Conservation (phyloP, 345 rosid genomes). For the Garcia nutans region DNA sequence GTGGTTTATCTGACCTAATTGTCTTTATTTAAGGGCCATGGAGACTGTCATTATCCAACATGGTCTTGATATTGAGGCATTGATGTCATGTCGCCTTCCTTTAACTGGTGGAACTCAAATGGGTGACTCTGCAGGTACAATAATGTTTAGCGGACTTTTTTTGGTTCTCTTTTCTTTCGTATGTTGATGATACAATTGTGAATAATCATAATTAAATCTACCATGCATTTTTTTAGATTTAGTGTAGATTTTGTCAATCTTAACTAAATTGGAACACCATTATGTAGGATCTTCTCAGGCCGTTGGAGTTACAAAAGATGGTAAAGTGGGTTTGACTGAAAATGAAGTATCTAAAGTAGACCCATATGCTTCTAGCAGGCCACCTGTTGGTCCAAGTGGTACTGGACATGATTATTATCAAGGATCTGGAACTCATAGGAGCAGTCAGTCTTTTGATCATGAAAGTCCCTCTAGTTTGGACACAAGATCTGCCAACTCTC, state of each 20-base stretch:
- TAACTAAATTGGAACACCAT: constrained; percentile 15
- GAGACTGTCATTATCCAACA: constrained; percentile 92
- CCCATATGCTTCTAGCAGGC: constrained; percentile 60
- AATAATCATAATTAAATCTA: too few relatives aligned
- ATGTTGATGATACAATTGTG: too few relatives aligned
- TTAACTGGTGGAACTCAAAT: constrained; percentile 62
- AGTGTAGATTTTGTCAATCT: neutral
- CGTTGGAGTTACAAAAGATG: constrained; percentile 51
- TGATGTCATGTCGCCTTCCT: constrained; percentile 75
- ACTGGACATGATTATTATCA: constrained; percentile 71
- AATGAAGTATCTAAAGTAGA: constrained; percentile 66
- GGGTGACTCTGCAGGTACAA: constrained; percentile 83
- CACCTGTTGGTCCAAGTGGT: constrained; percentile 61
- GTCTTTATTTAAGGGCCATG: constrained; percentile 70
- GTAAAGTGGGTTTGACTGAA: constrained; percentile 54
- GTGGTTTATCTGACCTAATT: constrained; percentile 23
- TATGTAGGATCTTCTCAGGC: constrained; percentile 74
- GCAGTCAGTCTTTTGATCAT: constrained; percentile 73
- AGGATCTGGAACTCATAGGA: constrained; percentile 64
- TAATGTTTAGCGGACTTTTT: constrained; percentile 11
- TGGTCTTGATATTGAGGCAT: constrained; percentile 88
- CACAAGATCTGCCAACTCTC: constrained; percentile 75
- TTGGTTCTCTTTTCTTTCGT: neutral
- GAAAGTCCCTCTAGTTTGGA: constrained; percentile 96
- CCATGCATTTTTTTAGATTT: neutral